Evolutionary conservation across 768 basidiomycete genomes (phyloP).

Genomic region (Mycena belliarum): DNA sequence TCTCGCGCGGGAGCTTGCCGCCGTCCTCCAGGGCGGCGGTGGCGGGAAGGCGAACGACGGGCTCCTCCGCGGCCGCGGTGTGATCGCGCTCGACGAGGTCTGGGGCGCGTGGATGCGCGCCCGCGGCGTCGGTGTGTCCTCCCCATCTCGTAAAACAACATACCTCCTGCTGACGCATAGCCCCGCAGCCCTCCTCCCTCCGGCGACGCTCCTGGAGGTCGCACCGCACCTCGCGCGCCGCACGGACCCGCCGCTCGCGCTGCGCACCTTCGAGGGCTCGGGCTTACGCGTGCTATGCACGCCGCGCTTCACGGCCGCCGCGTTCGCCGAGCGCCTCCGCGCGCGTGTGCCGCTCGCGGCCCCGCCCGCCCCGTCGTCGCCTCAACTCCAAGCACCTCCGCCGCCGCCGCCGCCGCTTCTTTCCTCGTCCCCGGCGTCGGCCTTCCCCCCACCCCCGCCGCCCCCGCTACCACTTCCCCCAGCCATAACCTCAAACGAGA

Average conservation of each 20-base stretch:
- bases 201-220: constrained; percentile 78
- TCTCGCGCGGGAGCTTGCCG: constrained; percentile 79
- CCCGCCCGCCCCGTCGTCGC: no score
- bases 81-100: constrained; percentile 87
- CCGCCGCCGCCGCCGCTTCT: no score
- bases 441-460: no score
- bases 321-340: constrained; percentile 67
- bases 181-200: constrained; percentile 79
- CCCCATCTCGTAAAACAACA: background rate
- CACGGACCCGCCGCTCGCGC: constrained; percentile 67
- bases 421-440: no score
- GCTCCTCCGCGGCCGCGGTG: constrained; percentile 77
- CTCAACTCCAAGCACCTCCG: constrained; percentile 45
- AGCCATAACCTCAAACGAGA: no score
- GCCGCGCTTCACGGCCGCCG: constrained; percentile 65
- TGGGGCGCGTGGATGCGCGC: constrained; percentile 97
- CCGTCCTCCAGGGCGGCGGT: constrained; percentile 52
- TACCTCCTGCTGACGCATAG: background rate
- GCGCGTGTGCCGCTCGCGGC: no score
- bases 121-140: constrained; percentile 56
- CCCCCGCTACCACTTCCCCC: no score
- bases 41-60: constrained; percentile 41
- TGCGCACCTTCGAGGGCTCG: constrained; percentile 69
- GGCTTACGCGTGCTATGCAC: constrained; percentile 84
- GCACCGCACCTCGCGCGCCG: constrained; percentile 64